A percentile compares a stretch with the other conserved stretches of the same genome.
phyloP scores from a whole-genome alignment of 495 filamentous ascomycete genomes.

The Aspergillus avenaceus region DNA sequence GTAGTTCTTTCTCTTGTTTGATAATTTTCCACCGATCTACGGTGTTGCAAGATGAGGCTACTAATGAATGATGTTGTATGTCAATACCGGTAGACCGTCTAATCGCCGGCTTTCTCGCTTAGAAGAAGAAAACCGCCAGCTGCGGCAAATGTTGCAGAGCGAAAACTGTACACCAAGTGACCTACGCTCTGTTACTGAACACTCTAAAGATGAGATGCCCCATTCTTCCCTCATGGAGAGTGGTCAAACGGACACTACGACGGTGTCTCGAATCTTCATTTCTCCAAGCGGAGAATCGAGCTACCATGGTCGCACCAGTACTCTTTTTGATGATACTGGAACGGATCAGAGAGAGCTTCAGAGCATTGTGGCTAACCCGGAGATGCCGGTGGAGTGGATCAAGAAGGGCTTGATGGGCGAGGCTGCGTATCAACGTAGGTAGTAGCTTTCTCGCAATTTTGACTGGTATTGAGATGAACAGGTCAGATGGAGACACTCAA shows the following conservation, averaged over 20 bases:
- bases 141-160: slow-evolving; percentile 9
- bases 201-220: too few relatives aligned
- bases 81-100: slow-evolving; percentile 20
- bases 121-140: slow-evolving; percentile 22
- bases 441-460: too few relatives aligned
- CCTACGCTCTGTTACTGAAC: background rate
- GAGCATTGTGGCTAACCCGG: slow-evolving; percentile 1
- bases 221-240: too few relatives aligned
- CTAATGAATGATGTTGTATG: too few relatives aligned
- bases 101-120: slow-evolving; percentile 21
- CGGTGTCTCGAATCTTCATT: slow-evolving; percentile 19
- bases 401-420: slow-evolving; percentile 21
- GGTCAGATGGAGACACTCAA: slow-evolving; percentile 28
- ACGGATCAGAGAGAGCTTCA: slow-evolving; percentile 7
- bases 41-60: too few relatives aligned
- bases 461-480: too few relatives aligned
- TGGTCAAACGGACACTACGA: too few relatives aligned
- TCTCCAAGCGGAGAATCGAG: slow-evolving; percentile 24
- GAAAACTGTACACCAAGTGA: background rate
- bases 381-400: slow-evolving; percentile 14
- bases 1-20: background rate
- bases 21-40: too few relatives aligned
- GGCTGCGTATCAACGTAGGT: slow-evolving; percentile 26
- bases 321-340: slow-evolving; percentile 27
- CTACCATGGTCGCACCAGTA: slow-evolving; percentile 31